Evolutionary conservation across 2,329 filamentous ascomycete species (phyloP), one percentile per base, ranked within the genome.

Genomic region (Alternaria solani): DNA sequence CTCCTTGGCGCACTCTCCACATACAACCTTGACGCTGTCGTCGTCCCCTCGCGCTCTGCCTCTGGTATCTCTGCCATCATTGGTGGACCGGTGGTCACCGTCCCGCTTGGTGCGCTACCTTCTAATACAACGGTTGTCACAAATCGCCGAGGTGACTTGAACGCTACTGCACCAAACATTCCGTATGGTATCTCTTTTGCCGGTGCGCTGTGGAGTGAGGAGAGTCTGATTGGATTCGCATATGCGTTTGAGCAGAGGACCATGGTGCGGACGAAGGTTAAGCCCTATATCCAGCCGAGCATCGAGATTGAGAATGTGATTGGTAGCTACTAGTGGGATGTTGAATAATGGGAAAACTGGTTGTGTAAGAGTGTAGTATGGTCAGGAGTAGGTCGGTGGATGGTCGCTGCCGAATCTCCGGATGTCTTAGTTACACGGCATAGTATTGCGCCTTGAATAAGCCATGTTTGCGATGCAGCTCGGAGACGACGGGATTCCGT

Each of bases 191-290:
- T 92, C 11, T 82, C 82, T 7, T 91, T 91, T 67, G 78, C 90
- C 46, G 90, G 88, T 0, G 75, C 76, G 3, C 82, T 82, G 49
- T 92, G 86, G 79, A 85, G 82, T 36, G 89, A 92, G 74, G 85
- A 84, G 67, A 81, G 76, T 30, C 69, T 92, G 65, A 86, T 92
- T 58, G 86, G 85, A 0, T 84, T 88, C 70, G 89, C 88, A 7
- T 91, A 89, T 80, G 88, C 87, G 4, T 91, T 87, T 75, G 89
- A 92, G 79, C 87, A 90, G 78, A 79, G 81, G 63, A 89, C 84
- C 3, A 75, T 78, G 68, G 79, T 82, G 11, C 78, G 86, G 49
- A 67, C 75, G 41, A 81, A 80, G 61, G 76, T 85, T 1, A 77
- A 80, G 74, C 83, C 84, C 30, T 83, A 84, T 63, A 66, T 87